Evolutionary conservation across 2,329 filamentous ascomycete species (phyloP).

Genomic region (Epicoccum nigrum): DNA sequence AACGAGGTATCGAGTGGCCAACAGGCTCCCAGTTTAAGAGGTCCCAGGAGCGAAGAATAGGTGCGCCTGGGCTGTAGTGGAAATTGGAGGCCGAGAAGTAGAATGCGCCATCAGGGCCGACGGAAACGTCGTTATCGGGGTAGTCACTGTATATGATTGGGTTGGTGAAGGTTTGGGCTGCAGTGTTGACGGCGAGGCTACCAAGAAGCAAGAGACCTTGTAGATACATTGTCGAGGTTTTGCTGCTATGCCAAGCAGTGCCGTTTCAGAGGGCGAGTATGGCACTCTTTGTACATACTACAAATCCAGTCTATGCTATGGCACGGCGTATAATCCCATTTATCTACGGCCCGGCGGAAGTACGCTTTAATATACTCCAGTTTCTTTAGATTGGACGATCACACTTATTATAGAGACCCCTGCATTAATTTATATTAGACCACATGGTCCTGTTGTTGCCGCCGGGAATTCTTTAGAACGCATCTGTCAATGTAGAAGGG

Average conservation of each 20-base stretch:
- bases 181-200: background rate
- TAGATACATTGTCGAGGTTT: background rate
- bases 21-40: constrained; percentile 55
- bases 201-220: background rate
- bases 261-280: background rate
- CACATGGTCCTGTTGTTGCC: too few species aligned
- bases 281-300: background rate
- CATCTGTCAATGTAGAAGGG: too few species aligned
- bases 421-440: background rate
- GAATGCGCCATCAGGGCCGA: constrained; percentile 42
- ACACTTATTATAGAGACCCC: background rate
- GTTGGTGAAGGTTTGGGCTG: constrained; percentile 38
- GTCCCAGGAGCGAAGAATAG: constrained; percentile 59
- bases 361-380: background rate
- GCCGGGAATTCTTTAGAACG: too few species aligned
- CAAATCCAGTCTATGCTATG: background rate
- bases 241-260: background rate
- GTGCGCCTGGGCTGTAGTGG: constrained; percentile 60
- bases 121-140: constrained; percentile 58
- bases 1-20: constrained; percentile 34
- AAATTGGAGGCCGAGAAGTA: constrained; percentile 61
- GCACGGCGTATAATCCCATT: background rate
- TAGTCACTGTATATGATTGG: constrained; percentile 60
- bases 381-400: background rate
- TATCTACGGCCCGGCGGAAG: background rate